These are phyloP conservation scores for Neonectria coccinea DNA, from an alignment of 2,329 filamentous ascomycete species.

Conservation along the genomic window DNA sequence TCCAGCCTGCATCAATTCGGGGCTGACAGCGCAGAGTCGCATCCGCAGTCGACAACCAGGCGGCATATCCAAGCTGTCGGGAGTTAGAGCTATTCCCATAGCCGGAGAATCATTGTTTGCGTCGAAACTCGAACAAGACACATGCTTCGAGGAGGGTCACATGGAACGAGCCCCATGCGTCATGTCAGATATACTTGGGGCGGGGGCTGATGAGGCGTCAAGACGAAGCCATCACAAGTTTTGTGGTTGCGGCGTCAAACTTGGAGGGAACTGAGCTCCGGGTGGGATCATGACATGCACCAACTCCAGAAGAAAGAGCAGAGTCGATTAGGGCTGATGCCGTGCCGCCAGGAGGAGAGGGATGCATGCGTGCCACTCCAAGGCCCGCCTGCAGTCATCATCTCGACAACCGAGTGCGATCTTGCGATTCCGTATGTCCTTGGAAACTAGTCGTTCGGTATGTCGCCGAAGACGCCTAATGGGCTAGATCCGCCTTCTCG, in stretches of 20 bases:
- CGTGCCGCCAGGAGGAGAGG: conserved; percentile 4
- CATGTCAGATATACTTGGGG: conserved; percentile 14
- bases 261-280: background rate
- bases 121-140: background rate
- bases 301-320: background rate
- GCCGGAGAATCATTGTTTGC: background rate
- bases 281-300: conserved; percentile 13
- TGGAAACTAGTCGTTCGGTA: conserved; percentile 10
- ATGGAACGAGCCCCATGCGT: conserved; percentile 19
- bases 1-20: conserved; percentile 15
- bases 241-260: background rate
- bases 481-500: background rate
- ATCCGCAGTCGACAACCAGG: conserved; percentile 17
- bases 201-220: background rate
- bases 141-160: conserved; percentile 14
- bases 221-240: conserved; percentile 1
- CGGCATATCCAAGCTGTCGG: conserved; percentile 32
- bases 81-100: conserved; percentile 13
- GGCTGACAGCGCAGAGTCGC: conserved; percentile 30
- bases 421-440: conserved; percentile 24
- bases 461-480: conserved; percentile 15
- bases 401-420: conserved; percentile 17
- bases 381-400: conserved; percentile 26
- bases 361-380: conserved; percentile 27
- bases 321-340: conserved; percentile 23